Percentiles rank a stretch among this genome's conserved stretches.
Conservation (phyloP, 371 early-diverging fungal genomes). For the Aphelidium insulamus region DNA sequence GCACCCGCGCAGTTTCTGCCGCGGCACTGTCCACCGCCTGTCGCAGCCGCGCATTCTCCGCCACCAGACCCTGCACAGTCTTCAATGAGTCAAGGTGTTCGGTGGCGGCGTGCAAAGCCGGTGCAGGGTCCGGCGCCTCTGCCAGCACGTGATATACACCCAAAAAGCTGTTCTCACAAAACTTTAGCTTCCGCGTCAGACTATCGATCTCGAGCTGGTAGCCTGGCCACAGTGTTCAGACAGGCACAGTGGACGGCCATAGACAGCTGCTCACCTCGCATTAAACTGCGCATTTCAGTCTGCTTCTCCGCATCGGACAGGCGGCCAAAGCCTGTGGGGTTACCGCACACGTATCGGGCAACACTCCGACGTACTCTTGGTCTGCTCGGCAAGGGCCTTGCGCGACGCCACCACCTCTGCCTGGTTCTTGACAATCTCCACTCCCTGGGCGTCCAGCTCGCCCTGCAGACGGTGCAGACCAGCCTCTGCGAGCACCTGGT, state of each 20-base stretch:
- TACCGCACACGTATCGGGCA: not conserved
- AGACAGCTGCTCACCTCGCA: too few relatives aligned
- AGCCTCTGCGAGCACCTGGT: too few relatives aligned
- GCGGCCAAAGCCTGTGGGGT: constrained; percentile 43
- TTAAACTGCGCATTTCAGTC: too few relatives aligned
- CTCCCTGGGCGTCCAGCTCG: constrained; percentile 48
- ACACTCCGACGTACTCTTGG: constrained; percentile 33
- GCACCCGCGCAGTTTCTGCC: constrained; percentile 7
- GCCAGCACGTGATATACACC: constrained; percentile 50
- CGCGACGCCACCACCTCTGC: constrained; percentile 46
- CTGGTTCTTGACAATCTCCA: constrained; percentile 61
- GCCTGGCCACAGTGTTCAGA: too few relatives aligned
- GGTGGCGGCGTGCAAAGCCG: constrained; percentile 16
- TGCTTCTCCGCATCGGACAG: constrained; percentile 51
- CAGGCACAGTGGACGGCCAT: too few relatives aligned
- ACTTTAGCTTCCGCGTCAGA: constrained; percentile 59
- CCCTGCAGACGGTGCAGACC: too few relatives aligned
- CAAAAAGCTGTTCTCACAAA: constrained; percentile 58
- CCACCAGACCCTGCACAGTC: not conserved
- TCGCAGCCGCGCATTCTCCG: constrained; percentile 1
- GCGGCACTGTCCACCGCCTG: constrained; percentile 3
- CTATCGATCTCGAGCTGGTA: constrained; percentile 79
- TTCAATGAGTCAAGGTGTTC: not conserved
- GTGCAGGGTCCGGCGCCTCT: constrained; percentile 68
- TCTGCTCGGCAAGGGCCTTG: constrained; percentile 66